Conservation (phyloP, 129 eudicot genomes). For the Tanacetum coccineum region DNA sequence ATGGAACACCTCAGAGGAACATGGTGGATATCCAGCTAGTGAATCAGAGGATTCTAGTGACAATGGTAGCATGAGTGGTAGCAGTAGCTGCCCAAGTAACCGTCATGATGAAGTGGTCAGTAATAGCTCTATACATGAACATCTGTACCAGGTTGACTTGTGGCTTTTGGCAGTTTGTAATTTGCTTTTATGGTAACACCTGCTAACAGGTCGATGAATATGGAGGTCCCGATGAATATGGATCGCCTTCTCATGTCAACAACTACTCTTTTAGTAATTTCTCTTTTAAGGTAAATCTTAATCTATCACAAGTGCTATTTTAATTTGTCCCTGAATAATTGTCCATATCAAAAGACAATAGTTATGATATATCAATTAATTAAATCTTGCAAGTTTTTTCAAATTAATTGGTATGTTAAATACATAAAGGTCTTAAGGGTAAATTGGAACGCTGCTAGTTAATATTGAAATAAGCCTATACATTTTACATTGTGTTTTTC, state of each 20-base stretch:
- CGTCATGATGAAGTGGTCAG: constrained; percentile 83
- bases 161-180: constrained; percentile 9
- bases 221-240: constrained; percentile 62
- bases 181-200: constrained; percentile 12
- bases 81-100: constrained; percentile 72
- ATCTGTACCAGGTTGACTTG: background rate
- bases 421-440: no score
- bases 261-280: constrained; percentile 94
- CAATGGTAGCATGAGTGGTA: constrained; percentile 72
- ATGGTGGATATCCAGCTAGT: constrained; percentile 52
- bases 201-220: constrained; percentile 71
- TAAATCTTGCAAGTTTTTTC: no score
- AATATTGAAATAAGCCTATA: no score
- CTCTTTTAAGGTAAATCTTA: constrained; percentile 79
- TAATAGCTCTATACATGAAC: constrained; percentile 10
- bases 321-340: background rate
- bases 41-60: constrained; percentile 92
- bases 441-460: no score
- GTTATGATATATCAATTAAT: no score
- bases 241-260: constrained; percentile 56
- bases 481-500: no score
- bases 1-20: constrained; percentile 89
- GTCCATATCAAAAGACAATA: no score
- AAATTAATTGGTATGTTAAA: no score
- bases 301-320: background rate